phyloP scores from a whole-genome alignment of 306 rosid species.

The Erythrophleum fordii region DNA sequence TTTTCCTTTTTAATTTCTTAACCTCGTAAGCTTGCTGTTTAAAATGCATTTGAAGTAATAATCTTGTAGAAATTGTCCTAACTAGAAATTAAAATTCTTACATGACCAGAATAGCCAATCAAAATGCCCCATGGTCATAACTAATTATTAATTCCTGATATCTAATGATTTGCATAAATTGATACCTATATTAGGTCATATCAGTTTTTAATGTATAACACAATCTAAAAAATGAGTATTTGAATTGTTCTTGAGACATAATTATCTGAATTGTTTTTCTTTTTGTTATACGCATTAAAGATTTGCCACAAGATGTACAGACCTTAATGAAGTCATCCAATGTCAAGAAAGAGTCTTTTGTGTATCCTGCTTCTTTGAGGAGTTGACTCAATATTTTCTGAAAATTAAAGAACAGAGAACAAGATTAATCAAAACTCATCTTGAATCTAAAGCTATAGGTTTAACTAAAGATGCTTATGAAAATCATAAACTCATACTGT shows the following conservation, averaged over 20 bases:
- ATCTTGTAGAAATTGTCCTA: too few relatives aligned
- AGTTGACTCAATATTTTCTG: conserved; percentile 75
- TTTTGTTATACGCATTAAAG: conserved; percentile 5
- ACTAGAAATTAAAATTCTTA: not conserved
- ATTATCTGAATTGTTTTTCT: not conserved
- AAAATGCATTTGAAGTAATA: not conserved
- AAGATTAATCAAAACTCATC: conserved; percentile 9
- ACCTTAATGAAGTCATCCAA: conserved; percentile 83
- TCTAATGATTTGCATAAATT: not conserved
- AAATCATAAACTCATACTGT: not conserved
- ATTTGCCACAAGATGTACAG: conserved; percentile 22
- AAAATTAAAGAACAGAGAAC: conserved; percentile 36
- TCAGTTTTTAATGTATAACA: too few relatives aligned
- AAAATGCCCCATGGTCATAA: not conserved
- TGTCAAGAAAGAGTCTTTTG: conserved; percentile 63
- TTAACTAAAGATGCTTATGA: not conserved
- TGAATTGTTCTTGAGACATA: too few relatives aligned
- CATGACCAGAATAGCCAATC: not conserved
- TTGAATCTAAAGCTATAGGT: conserved; percentile 16
- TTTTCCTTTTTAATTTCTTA: too few relatives aligned
- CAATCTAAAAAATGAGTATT: too few relatives aligned
- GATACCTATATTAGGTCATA: too few relatives aligned
- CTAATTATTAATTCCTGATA: not conserved
- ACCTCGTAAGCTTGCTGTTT: not conserved
- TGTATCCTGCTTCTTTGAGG: conserved; percentile 82